Evolutionary conservation across 768 basidiomycete species (phyloP).

Genomic region (Psilocybe cubensis): DNA sequence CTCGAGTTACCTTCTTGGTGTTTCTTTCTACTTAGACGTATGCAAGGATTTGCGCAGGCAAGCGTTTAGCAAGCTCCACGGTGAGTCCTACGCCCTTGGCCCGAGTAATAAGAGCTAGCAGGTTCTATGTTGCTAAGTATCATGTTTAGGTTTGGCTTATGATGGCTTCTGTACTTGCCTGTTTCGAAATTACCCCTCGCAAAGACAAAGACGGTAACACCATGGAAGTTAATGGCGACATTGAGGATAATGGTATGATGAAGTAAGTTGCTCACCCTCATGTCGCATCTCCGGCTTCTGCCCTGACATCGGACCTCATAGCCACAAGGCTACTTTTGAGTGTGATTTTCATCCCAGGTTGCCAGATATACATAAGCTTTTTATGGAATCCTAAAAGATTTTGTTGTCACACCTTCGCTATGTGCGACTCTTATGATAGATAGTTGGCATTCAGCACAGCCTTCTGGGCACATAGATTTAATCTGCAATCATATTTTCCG

Average conservation of each 20-base stretch:
- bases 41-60: constrained; percentile 15
- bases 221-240: constrained; percentile 33
- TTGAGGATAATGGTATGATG: constrained; percentile 12
- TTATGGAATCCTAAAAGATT: no score
- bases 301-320: neutral
- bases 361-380: no score
- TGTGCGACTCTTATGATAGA: no score
- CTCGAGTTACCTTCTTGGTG: neutral
- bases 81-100: neutral
- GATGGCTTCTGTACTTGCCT: constrained; percentile 26
- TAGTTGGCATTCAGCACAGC: no score
- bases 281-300: no score
- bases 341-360: no score
- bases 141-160: constrained; percentile 16
- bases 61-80: constrained; percentile 13
- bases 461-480: no score
- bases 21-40: neutral
- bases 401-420: no score
- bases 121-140: neutral
- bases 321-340: neutral
- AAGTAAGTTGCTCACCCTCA: neutral
- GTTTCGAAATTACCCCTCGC: constrained; percentile 36
- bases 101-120: neutral
- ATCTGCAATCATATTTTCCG: no score
- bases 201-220: constrained; percentile 35